These are phyloP conservation scores for Phytophthora fragariae DNA, from an alignment of 352 stramenopile genomes.

Conservation along the genomic window DNA sequence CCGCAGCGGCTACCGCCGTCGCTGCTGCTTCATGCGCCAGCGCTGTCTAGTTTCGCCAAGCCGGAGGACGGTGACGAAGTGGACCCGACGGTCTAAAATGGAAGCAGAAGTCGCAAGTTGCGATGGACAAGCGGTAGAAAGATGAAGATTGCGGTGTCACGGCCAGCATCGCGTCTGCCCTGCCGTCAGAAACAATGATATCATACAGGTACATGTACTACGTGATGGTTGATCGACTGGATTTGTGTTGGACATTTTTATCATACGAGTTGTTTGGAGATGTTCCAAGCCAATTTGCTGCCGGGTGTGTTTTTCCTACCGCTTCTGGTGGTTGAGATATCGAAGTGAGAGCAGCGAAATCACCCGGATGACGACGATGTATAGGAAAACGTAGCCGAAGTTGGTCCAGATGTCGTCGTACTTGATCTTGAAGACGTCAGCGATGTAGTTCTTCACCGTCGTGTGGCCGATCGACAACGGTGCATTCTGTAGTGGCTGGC, in stretches of 20 bases:
- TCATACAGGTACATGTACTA: neutral
- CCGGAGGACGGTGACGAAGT: conserved; percentile 7
- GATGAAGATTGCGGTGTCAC: neutral
- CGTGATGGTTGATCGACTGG: conserved; percentile 6
- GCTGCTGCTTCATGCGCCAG: conserved; percentile 79
- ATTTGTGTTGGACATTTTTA: conserved; percentile 11
- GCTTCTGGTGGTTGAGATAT: conserved; percentile 51
- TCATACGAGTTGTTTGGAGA: neutral
- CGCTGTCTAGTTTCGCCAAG: conserved; percentile 53
- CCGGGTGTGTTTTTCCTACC: conserved; percentile 13
- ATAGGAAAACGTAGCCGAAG: conserved; percentile 36
- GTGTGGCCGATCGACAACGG: conserved; percentile 22
- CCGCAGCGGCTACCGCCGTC: conserved; percentile 54
- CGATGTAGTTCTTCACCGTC: conserved; percentile 39
- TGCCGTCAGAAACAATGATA: conserved; percentile 15
- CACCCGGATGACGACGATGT: conserved; percentile 36
- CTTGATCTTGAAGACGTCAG: conserved; percentile 41
- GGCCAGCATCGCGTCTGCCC: neutral
- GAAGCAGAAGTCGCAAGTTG: neutral
- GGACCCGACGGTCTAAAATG: conserved; percentile 31
- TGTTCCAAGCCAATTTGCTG: neutral
- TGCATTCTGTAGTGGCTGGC: conserved; percentile 29
- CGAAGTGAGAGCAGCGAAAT: conserved; percentile 44
- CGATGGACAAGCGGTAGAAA: neutral
- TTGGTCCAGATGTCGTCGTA: conserved; percentile 37